phyloP scores from a whole-genome alignment of 345 rosid genomes.

The Hibiscus mutabilis region DNA sequence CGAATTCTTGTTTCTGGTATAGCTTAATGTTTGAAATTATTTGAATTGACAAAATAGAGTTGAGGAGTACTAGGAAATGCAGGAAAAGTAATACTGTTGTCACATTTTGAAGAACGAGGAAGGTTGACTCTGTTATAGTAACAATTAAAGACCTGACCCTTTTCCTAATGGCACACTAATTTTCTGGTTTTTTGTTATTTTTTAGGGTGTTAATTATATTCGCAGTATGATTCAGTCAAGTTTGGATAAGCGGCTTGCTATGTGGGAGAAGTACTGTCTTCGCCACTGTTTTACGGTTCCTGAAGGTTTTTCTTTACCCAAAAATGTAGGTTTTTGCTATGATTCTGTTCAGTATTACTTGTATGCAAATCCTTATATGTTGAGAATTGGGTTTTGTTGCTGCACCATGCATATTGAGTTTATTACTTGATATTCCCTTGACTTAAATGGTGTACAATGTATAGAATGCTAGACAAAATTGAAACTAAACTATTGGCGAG shows the following conservation, averaged over 20 bases:
- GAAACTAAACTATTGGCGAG: neutral
- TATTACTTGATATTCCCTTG: neutral
- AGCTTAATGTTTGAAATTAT: neutral
- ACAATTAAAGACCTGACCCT: neutral
- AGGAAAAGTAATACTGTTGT: neutral
- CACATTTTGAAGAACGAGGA: neutral
- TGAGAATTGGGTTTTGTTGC: neutral
- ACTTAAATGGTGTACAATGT: neutral
- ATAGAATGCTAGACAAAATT: neutral
- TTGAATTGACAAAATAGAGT: neutral
- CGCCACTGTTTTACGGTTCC: slow-evolving; percentile 66
- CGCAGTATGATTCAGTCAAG: slow-evolving; percentile 44
- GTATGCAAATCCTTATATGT: neutral
- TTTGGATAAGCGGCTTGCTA: slow-evolving; percentile 44
- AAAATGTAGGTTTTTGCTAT: slow-evolving; percentile 37
- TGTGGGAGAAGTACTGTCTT: slow-evolving; percentile 79
- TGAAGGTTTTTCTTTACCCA: slow-evolving; percentile 48
- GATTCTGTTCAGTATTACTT: neutral
- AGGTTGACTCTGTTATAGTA: neutral
- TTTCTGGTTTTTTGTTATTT: neutral
- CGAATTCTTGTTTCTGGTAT: neutral
- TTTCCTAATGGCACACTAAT: slow-evolving; percentile 1
- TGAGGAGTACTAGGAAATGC: neutral
- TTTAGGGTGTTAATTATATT: slow-evolving; percentile 54
- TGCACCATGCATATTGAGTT: neutral